Base-by-base conservation (phyloP, 495 filamentous ascomycete species). In the Penicillium antarcticum region DNA sequence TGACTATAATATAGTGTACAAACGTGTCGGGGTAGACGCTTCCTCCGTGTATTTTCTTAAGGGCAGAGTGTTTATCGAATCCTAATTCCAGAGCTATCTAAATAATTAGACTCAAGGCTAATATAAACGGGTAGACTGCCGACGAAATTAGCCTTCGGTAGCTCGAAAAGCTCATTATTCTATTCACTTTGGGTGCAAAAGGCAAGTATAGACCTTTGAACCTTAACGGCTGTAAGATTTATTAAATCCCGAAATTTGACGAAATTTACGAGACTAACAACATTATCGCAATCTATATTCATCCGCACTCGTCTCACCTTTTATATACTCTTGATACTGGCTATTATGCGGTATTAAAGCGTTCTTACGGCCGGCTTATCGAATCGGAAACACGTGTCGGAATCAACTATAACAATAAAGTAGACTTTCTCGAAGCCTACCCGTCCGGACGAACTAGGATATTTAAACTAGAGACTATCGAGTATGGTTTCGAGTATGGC, bases 361-460 rank as follows among this genome's bases (percentile, higher is more conserved):
- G 12, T 3, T 7, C 4, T 3, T 42, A 42, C 24, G 24, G 21
- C 6, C 5, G 3, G 19, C 2, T 42, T n/a, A 23, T 42, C 23
- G 23, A 42, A 14, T 3, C n/a, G 8, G 23, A 42, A 42, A 42
- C 23, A 16, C 8, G 3, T 1, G 1, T 2, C 31, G 8, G 51
- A 12, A 41, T 48, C 8, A 54, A 54, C 12, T 21, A 54, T 48
- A 54, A 48, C 16, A 24, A 54, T 16, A 44, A 49, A 44, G 21
- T 49, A 10, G n/a, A 49, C 12, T 51, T 51, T 19, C 34, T 50
- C 9, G 5, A 31, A 34, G 16, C 17, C 2, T 50, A 42, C 16
- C 39, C 17, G 21, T 17, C 14, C 2, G 6, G 8, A 9, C 13
- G 14, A 29, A 12, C 2, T 12, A 21, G 42, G 14, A 19, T 19